Base-by-base conservation (phyloP, 2,329 filamentous ascomycete species). In the Zymoseptoria tritici region DNA sequence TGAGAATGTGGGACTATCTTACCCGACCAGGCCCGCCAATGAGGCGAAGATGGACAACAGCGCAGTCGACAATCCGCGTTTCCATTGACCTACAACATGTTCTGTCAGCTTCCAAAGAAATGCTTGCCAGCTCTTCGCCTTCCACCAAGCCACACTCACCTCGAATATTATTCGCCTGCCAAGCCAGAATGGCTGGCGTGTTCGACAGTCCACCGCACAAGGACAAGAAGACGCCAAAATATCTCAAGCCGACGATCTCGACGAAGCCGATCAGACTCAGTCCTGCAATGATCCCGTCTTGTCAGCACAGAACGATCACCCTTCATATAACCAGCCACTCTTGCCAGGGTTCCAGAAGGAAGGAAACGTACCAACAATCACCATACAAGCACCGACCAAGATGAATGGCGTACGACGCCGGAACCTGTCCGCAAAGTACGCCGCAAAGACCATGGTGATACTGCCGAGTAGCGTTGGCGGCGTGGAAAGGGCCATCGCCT, bases 401-500 rank as follows among this genome's bases (percentile, higher is more conserved):
- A 70, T 66, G 55, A 67, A 70, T 3, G 68, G 68, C 24, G 62
- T 62, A 46, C 68, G 60, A 22, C 66, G 54, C n/a, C 63, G 58
- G 55, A 63, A 65, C n/a, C 64, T 60, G 60, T 71, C 70, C 9
- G 68, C 62, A 20, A 64, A 60, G 49, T 60, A 67, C 3, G 68
- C 69, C 11, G 66, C 61, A 1, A 59, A 31, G 22, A 69, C 65
- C 9, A 66, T 66, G 9, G 63, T 60, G 4, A 65, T 58, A 8
- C 62, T 61, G 1, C 68, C 67, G 9, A 64, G 53, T 1, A 76
- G 72, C 60, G 79, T 79, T 1, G 77, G 76, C 0, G 77, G 77
- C 2, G 79, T 75, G n/a, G 75, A 76, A 11, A 79, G 70, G 22
- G 78, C 71, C 58, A 79, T 76, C 1, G 76, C 76, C 24, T 74